Evolutionary conservation across 805 yeast genomes (phyloP).

Genomic region (Wickerhamiella galacta): DNA sequence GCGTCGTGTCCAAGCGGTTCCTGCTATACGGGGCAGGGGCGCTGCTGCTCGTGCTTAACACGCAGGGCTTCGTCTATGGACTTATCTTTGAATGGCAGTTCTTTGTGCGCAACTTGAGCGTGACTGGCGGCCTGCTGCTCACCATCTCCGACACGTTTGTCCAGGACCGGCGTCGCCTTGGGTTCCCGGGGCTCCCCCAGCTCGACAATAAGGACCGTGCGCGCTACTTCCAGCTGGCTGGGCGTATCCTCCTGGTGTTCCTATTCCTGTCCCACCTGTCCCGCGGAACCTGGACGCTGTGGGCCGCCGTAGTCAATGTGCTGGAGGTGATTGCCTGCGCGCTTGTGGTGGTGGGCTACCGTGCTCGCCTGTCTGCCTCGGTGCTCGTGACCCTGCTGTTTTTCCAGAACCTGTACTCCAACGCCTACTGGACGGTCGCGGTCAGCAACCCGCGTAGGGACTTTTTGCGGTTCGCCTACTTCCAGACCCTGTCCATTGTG

Average conservation of each 20-base stretch:
- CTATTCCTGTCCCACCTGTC: conserved; percentile 74
- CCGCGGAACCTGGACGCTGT: conserved; percentile 46
- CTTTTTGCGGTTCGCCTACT: conserved; percentile 78
- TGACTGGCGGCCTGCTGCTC: conserved; percentile 79
- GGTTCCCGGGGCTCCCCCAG: conserved; percentile 64
- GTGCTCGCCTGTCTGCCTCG: conserved; percentile 76
- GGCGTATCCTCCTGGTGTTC: conserved; percentile 70
- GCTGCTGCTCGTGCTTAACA: conserved; percentile 50
- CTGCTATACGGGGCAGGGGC: conserved; percentile 55
- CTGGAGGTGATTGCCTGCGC: conserved; percentile 54
- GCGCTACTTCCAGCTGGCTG: conserved; percentile 71
- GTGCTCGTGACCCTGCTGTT: conserved; percentile 47
- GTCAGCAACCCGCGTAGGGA: conserved; percentile 65
- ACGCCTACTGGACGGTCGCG: conserved; percentile 78
- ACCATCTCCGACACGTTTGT: conserved; percentile 78
- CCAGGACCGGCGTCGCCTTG: conserved; percentile 47
- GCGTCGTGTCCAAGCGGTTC: conserved; percentile 52
- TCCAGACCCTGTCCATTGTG: conserved; percentile 84
- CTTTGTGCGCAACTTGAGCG: conserved; percentile 72
- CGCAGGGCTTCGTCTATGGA: conserved; percentile 83
- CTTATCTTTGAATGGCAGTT: conserved; percentile 65
- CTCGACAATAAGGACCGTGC: conserved; percentile 51
- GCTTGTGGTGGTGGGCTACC: conserved; percentile 79
- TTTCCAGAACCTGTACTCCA: conserved; percentile 58
- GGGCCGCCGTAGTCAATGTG: conserved; percentile 46